These are phyloP conservation scores for Xylariales sp. DNA, from an alignment of 2,329 filamentous ascomycete genomes.

Conservation along the genomic window DNA sequence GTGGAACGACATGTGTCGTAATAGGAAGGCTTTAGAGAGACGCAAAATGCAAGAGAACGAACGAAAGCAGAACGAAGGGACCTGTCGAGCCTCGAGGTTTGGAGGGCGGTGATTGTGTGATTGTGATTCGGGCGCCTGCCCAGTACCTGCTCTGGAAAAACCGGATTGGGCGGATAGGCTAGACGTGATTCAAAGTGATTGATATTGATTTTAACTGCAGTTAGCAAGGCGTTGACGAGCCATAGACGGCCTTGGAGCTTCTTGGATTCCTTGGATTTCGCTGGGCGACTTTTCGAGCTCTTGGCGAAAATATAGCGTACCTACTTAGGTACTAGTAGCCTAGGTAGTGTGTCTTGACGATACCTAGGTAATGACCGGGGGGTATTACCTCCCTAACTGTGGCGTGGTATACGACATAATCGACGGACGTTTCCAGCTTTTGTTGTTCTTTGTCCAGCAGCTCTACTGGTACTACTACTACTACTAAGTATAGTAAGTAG, in stretches of 20 bases:
- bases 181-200: conserved; percentile 1
- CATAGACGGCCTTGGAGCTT: conserved; percentile 3
- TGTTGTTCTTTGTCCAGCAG: background rate
- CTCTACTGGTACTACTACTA: background rate
- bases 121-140: background rate
- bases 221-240: conserved; percentile 10
- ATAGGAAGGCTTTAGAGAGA: conserved; percentile 15
- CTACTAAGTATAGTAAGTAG: too few relatives aligned
- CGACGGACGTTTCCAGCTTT: background rate
- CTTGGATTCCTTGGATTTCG: conserved; percentile 20
- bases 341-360: background rate
- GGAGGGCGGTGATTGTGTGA: background rate
- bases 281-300: conserved; percentile 6
- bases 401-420: background rate
- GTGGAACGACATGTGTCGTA: conserved; percentile 4
- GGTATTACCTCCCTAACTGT: background rate
- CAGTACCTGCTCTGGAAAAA: too few relatives aligned
- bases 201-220: conserved; percentile 20
- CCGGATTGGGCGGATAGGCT: conserved; percentile 17
- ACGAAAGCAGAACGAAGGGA: background rate
- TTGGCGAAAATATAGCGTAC: conserved; percentile 20
- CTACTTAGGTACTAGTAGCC: background rate
- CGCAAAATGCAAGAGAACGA: background rate
- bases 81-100: background rate
- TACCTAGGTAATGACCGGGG: background rate